phyloP scores from a whole-genome alignment of 306 rosid genomes.

The Corylus heterophylla region DNA sequence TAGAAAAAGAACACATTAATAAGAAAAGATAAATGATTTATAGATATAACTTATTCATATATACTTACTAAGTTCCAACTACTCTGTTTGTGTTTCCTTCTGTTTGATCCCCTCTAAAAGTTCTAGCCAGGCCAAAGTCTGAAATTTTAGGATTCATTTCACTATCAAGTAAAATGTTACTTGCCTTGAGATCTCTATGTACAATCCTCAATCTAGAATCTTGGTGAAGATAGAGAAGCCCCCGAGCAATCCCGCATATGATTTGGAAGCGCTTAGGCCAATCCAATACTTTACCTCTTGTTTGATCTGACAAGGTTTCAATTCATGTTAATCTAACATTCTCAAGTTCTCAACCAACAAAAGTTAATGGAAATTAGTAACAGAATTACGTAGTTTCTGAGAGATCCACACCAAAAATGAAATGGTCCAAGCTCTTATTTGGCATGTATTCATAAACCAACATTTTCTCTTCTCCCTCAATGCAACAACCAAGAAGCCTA shows the following conservation, averaged over 20 bases:
- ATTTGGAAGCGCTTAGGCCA: too few relatives aligned
- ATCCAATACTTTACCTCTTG: slow-evolving; percentile 21
- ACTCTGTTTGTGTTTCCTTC: slow-evolving; percentile 65
- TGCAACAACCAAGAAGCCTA: slow-evolving; percentile 54
- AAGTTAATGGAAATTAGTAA: not conserved
- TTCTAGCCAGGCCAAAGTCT: slow-evolving; percentile 66
- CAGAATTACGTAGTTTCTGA: not conserved
- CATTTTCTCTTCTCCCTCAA: slow-evolving; percentile 44
- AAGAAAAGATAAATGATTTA: not conserved
- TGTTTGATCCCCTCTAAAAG: slow-evolving; percentile 48
- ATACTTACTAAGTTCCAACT: slow-evolving; percentile 73
- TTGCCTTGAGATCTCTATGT: slow-evolving; percentile 11
- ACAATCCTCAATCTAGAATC: slow-evolving; percentile 53
- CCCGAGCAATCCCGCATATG: slow-evolving; percentile 34
- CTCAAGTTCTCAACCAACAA: not conserved
- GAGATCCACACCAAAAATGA: slow-evolving; percentile 45
- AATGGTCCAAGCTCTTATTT: slow-evolving; percentile 48
- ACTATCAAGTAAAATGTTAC: slow-evolving; percentile 53
- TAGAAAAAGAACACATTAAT: not conserved
- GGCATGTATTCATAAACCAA: slow-evolving; percentile 38
- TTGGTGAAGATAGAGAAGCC: slow-evolving; percentile 66
- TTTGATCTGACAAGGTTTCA: slow-evolving; percentile 35
- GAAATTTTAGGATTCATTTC: slow-evolving; percentile 57
- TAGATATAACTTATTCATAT: too few relatives aligned
- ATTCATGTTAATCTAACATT: slow-evolving; percentile 1